Evolutionary conservation across 352 stramenopile genomes (phyloP), one percentile per base, ranked within the genome.

Genomic region (Pythium brassicae): DNA sequence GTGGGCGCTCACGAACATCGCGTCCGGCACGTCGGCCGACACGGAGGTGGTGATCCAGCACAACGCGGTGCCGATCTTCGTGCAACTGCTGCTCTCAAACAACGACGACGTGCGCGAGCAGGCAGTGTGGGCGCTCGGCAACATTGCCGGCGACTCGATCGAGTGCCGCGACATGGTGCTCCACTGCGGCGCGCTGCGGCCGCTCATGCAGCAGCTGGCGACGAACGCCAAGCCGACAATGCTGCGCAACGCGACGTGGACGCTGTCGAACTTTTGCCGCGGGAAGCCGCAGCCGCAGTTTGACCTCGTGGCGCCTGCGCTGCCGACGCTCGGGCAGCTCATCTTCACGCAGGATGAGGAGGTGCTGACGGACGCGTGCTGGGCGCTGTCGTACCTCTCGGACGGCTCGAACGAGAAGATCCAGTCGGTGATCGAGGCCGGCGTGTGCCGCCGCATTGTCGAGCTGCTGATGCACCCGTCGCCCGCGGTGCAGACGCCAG

Each of bases 1-100:
- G 7, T 99, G 98, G 98, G 97, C 97, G 17, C 76, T 99, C 5
- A 99, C 98, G 23, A 99, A 99, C 69, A 99, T 99, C 63, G 97
- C 97, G 11, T 99, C 93, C 15, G 97, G 97, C 50, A 99, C 97
- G 14, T 98, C 92, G 19, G 87, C 99, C 15, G 95, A 99, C 73
- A 99, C 98, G 1, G 88, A 97, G 48, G 92, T 98, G 20, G 96
- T 99, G 20, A 99, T 99, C 70, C 86, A 98, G 56, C 89, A 93
- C 35, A 96, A 96, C 44, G 97, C 97, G 0, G 95, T 99, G 23
- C 95, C 96, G 22, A 92, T 98, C 57, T 98, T 99, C 65, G 97
- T 98, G 23, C 78, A 93, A 46, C 70, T 99, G 37, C 70, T 99
- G 1, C 69, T 96, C 22, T 98, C 90, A 43, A 86, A 94, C 9